Base-by-base conservation (phyloP, 2,329 filamentous ascomycete species). In the Cladosporium oxysporum region DNA sequence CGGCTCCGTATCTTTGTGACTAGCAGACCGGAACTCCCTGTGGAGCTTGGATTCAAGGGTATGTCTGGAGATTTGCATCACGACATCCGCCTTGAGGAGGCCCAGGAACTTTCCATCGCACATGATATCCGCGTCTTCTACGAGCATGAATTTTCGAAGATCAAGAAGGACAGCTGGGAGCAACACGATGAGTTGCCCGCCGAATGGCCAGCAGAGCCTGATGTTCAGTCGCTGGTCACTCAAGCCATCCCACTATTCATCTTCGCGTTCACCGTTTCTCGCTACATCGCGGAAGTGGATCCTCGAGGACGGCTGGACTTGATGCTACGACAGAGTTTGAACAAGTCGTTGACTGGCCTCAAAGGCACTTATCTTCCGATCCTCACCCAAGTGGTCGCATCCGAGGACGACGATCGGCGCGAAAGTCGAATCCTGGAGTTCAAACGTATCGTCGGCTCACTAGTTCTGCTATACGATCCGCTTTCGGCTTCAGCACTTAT, bases 101-200 rank as follows among this genome's bases (percentile, higher is more conserved):
- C 71, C 12, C 65, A 67, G 59, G 28, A 60, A 8, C n/a, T 29
- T 1, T 71, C 69, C 21, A 69, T 76, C n/a, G 67, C 74, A 26
- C 66, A 70, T 23, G 75, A 78, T 47, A 75, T 78, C 28, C 58
- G 49, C 10, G 12, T 67, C 1, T 72, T 72, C 66, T 62, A 73
- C 26, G 57, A 66, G 28, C n/a, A 58, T 11, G 8, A 58, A 67
- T 53, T 53, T 5, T 3, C 14, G 1, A 2, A 31, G 16, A 53
- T 53, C 28, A n/a, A n/a, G n/a, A n/a, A n/a, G n/a, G n/a, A n/a
- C n/a, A n/a, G n/a, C n/a, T n/a, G n/a, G n/a, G n/a, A n/a, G n/a
- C n/a, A n/a, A n/a, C n/a, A n/a, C n/a, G n/a, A n/a, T n/a, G n/a
- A n/a, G n/a, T n/a, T n/a, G n/a, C n/a, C n/a, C n/a, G n/a, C n/a